Evolutionary conservation across 2,329 filamentous ascomycete genomes (phyloP).

Genomic region (Lachnellula suecica): DNA sequence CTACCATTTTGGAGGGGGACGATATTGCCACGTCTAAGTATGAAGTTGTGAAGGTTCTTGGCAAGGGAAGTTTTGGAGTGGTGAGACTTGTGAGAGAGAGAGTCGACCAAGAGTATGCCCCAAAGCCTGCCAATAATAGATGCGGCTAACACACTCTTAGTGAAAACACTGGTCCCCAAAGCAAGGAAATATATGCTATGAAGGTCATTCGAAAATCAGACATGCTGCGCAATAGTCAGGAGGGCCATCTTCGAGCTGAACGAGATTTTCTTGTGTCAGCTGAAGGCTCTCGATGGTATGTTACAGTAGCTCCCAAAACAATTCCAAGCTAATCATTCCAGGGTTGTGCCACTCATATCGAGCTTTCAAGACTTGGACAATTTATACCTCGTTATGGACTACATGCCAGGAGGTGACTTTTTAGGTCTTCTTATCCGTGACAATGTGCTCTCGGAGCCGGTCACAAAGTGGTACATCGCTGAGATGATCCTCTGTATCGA

Average conservation of each 20-base stretch:
- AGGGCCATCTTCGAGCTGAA: slow-evolving; percentile 88
- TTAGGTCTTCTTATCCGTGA: slow-evolving; percentile 82
- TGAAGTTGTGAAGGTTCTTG: slow-evolving; percentile 77
- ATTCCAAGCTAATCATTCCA: slow-evolving; percentile 30
- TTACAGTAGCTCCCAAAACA: neutral
- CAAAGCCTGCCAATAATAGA: neutral
- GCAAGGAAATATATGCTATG: slow-evolving; percentile 79
- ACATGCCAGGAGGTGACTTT: slow-evolving; percentile 96
- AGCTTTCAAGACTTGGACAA: slow-evolving; percentile 86
- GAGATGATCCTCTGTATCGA: slow-evolving; percentile 90
- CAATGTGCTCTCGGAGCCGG: slow-evolving; percentile 75
- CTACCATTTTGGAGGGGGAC: slow-evolving; percentile 34
- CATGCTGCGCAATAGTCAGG: slow-evolving; percentile 88
- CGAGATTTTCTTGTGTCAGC: slow-evolving; percentile 88
- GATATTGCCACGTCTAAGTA: slow-evolving; percentile 64
- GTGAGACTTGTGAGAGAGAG: slow-evolving; percentile 81
- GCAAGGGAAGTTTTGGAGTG: slow-evolving; percentile 92
- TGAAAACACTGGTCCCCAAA: neutral
- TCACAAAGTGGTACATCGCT: slow-evolving; percentile 83
- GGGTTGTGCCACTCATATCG: slow-evolving; percentile 82
- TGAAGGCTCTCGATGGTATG: slow-evolving; percentile 77
- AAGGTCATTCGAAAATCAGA: slow-evolving; percentile 93
- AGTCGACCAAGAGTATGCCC: slow-evolving; percentile 22
- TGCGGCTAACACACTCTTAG: slow-evolving; percentile 1
- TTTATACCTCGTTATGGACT: slow-evolving; percentile 95